Evolutionary conservation across 108 stramenopile genomes (phyloP).

Genomic region (Bacterosira constricta): DNA sequence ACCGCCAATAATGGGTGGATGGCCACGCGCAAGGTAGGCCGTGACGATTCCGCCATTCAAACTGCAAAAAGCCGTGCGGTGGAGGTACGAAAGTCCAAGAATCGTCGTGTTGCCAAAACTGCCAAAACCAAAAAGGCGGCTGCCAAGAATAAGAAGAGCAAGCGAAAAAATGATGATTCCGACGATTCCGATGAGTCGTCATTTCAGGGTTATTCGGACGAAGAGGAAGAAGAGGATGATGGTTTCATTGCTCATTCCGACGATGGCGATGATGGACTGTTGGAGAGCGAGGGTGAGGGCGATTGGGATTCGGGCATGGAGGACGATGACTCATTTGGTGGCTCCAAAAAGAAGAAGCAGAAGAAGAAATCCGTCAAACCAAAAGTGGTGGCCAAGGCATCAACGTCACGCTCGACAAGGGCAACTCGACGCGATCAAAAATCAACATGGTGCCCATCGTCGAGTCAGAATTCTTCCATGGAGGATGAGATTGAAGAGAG

Average conservation of each 20-base stretch:
- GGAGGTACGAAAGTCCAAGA: too few relatives aligned
- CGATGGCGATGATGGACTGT: conserved; percentile 30
- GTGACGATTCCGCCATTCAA: conserved; percentile 62
- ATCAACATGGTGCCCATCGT: neutral
- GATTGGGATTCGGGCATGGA: conserved; percentile 45
- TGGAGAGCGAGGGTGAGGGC: conserved; percentile 31
- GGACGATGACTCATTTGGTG: conserved; percentile 38
- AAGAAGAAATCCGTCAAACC: too few relatives aligned
- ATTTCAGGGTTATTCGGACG: conserved; percentile 12
- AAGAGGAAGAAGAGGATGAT: conserved; percentile 46
- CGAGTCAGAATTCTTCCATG: conserved; percentile 23
- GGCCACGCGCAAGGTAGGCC: conserved; percentile 61
- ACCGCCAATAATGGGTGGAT: conserved; percentile 55
- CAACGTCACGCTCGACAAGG: conserved; percentile 2
- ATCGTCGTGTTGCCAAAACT: neutral
- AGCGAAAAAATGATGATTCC: conserved; percentile 8
- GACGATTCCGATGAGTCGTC: conserved; percentile 1
- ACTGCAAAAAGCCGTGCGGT: conserved; percentile 33
- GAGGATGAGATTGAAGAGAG: conserved; percentile 32
- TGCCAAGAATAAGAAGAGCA: neutral
- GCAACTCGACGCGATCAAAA: neutral
- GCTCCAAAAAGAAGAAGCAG: neutral
- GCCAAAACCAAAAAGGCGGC: neutral
- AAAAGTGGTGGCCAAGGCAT: conserved; percentile 21
- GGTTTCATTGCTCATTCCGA: conserved; percentile 43